Evolutionary conservation across 768 basidiomycete species (phyloP).

Genomic region (Leccinum ochraceum): DNA sequence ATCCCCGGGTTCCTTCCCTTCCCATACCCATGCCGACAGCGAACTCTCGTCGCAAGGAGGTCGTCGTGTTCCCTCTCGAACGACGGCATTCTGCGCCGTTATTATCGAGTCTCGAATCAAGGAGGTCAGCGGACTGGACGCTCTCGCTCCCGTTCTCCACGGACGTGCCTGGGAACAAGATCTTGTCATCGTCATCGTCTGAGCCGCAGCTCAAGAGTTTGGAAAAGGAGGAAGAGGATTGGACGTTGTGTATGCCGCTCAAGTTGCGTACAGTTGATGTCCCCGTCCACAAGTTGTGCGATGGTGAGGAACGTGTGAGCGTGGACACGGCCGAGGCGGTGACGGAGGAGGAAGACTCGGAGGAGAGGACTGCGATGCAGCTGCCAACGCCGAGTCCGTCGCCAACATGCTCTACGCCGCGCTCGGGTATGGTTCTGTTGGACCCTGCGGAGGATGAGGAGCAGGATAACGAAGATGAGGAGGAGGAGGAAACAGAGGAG

Average conservation of each 20-base stretch:
- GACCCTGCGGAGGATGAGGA: not conserved
- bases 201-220: slow-evolving; percentile 1
- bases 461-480: not conserved
- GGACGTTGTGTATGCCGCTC: slow-evolving; percentile 37
- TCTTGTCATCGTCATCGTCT: slow-evolving; percentile 6
- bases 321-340: slow-evolving; percentile 3
- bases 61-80: slow-evolving; percentile 26
- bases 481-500: not conserved
- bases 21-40: not conserved
- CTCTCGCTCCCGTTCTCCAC: slow-evolving; percentile 33
- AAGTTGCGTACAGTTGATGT: slow-evolving; percentile 10
- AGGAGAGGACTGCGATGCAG: slow-evolving; percentile 7
- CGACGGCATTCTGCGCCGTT: slow-evolving; percentile 34
- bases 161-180: slow-evolving; percentile 27
- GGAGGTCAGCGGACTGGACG: slow-evolving; percentile 26
- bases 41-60: slow-evolving; percentile 2
- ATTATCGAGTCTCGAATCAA: slow-evolving; percentile 11
- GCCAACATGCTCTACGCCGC: slow-evolving; percentile 18
- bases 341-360: not conserved
- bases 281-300: not conserved
- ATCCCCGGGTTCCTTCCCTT: not conserved
- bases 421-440: slow-evolving; percentile 1
- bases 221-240: slow-evolving; percentile 24
- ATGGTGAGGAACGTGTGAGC: slow-evolving; percentile 8
- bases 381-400: slow-evolving; percentile 33